phyloP scores from a whole-genome alignment of 441 rosid species.

The Capsella rubella region DNA sequence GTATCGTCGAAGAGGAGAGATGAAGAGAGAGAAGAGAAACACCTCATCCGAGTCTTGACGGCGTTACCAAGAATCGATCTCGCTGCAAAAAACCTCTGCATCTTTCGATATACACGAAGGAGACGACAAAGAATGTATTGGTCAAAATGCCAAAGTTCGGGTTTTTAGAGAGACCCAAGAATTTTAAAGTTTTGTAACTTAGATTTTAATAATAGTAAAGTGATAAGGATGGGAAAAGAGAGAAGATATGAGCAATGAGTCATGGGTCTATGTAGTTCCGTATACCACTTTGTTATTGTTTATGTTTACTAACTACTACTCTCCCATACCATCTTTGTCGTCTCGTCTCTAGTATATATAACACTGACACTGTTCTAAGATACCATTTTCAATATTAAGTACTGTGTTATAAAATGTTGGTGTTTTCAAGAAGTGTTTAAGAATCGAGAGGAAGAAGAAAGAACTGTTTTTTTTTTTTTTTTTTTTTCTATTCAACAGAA shows the following conservation, averaged over 20 bases:
- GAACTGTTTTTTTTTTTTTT: not conserved
- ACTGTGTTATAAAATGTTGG: not conserved
- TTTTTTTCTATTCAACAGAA: constrained; percentile 1
- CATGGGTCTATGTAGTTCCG: constrained; percentile 23
- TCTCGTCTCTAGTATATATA: not conserved
- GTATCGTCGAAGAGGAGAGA: constrained; percentile 90
- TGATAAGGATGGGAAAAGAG: constrained; percentile 18
- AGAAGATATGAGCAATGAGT: constrained; percentile 28
- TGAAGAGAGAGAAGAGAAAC: constrained; percentile 60
- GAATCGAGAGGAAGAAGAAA: constrained; percentile 2
- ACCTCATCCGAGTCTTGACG: constrained; percentile 38
- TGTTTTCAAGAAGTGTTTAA: not conserved
- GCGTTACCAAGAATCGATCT: constrained; percentile 50
- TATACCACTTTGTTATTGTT: constrained; percentile 14
- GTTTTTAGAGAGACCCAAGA: not conserved
- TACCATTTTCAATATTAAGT: not conserved
- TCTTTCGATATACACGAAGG: constrained; percentile 23
- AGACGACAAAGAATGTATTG: not conserved
- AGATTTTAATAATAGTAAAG: not conserved
- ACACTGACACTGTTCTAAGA: not conserved
- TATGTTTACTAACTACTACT: not conserved
- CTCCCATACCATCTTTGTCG: not conserved
- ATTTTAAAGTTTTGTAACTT: not conserved
- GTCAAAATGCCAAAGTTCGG: not conserved
- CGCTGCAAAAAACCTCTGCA: constrained; percentile 54